phyloP scores from a whole-genome alignment of 352 stramenopile species.

The Heterotrichella gracilis region DNA sequence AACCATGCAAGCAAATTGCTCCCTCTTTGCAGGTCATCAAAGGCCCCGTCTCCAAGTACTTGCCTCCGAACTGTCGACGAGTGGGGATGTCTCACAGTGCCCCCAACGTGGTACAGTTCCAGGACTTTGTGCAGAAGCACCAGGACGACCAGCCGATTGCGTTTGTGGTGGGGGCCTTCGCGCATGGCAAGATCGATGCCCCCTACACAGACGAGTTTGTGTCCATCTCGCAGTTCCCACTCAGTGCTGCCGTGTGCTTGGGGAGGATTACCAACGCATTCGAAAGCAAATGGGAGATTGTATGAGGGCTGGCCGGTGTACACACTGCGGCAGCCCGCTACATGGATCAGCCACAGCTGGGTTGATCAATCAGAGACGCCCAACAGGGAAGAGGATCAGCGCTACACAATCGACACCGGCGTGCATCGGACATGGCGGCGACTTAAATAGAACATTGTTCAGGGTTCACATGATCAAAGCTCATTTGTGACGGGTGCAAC shows the following conservation, averaged over 20 bases:
- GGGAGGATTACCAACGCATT: no score
- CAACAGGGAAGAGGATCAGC: no score
- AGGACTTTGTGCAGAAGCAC: conserved; percentile 60
- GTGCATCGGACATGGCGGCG: no score
- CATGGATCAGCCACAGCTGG: no score
- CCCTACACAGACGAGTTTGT: conserved; percentile 17
- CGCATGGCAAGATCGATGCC: conserved; percentile 63
- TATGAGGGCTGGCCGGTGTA: no score
- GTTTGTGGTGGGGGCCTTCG: conserved; percentile 88
- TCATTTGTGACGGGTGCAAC: no score
- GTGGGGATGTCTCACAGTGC: conserved; percentile 13
- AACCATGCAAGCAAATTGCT: no score
- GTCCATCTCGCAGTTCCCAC: conserved; percentile 57
- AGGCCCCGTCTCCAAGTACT: conserved; percentile 79
- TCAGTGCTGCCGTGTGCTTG: conserved; percentile 70
- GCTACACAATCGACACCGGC: no score
- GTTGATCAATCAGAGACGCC: no score
- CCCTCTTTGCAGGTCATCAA: conserved; percentile 99
- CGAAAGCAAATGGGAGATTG: conserved; percentile 87
- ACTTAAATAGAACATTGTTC: no score
- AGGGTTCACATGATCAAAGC: no score
- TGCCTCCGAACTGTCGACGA: conserved; percentile 67
- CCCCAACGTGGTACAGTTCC: conserved; percentile 15
- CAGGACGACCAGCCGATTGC: conserved; percentile 56
- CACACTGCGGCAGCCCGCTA: no score